These are phyloP conservation scores for Pseudopyrenochaeta lycopersici DNA, from an alignment of 2,329 filamentous ascomycete genomes.

Conservation along the genomic window DNA sequence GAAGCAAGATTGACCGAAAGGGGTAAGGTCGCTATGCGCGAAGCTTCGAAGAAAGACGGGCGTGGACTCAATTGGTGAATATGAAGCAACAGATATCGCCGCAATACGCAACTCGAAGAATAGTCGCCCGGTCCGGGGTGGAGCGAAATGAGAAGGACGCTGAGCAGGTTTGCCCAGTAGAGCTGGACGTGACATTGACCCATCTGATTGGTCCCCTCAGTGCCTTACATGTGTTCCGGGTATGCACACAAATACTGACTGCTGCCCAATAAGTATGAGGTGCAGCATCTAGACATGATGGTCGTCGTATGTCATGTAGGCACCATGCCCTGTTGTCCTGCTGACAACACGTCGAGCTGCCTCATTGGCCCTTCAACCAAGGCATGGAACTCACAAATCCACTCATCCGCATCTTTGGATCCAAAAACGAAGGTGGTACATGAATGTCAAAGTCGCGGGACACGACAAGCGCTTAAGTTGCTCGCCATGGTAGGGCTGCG, in stretches of 20 bases:
- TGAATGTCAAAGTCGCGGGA: slow-evolving; percentile 32
- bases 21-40: slow-evolving; percentile 25
- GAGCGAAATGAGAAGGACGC: slow-evolving; percentile 31
- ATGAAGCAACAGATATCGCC: slow-evolving; percentile 24
- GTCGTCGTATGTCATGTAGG: slow-evolving; percentile 30
- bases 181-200: slow-evolving; percentile 28
- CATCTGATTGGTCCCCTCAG: slow-evolving; percentile 40
- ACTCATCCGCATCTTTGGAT: slow-evolving; percentile 28
- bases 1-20: slow-evolving; percentile 30
- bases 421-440: slow-evolving; percentile 40
- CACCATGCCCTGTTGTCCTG: slow-evolving; percentile 23
- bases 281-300: slow-evolving; percentile 21
- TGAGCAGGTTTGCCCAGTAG: slow-evolving; percentile 24
- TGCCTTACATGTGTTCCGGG: slow-evolving; percentile 43
- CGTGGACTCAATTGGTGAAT: slow-evolving; percentile 25
- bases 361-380: slow-evolving; percentile 36
- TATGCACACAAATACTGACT: slow-evolving; percentile 43
- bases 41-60: slow-evolving; percentile 19
- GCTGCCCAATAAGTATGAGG: slow-evolving; percentile 41
- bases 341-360: slow-evolving; percentile 28
- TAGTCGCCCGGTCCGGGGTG: slow-evolving; percentile 28
- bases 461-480: slow-evolving; percentile 45
- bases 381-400: slow-evolving; percentile 20
- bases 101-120: slow-evolving; percentile 20
- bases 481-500: slow-evolving; percentile 30